Evolutionary conservation across 768 basidiomycete species (phyloP).

Genomic region (Naganishia friedmannii): DNA sequence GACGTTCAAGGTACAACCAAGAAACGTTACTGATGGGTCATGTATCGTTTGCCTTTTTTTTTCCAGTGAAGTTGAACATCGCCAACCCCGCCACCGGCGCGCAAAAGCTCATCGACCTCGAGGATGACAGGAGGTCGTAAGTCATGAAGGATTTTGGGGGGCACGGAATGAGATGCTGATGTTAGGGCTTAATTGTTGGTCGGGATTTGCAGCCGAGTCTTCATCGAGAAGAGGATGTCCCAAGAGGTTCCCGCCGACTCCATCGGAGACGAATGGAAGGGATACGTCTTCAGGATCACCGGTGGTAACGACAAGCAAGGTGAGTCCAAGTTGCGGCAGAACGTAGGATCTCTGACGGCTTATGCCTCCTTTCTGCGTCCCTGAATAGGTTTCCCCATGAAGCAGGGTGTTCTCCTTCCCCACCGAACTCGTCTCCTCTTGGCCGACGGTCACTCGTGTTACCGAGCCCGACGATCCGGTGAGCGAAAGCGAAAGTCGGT

Average conservation of each 20-base stretch:
- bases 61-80: constrained; percentile 91
- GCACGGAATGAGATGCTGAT: not conserved
- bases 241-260: constrained; percentile 90
- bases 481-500: constrained; percentile 98
- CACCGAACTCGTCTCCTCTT: constrained; percentile 91
- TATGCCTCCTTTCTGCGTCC: not conserved
- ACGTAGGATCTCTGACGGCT: not conserved
- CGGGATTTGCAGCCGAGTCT: constrained; percentile 67
- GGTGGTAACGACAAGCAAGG: constrained; percentile 80
- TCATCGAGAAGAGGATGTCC: constrained; percentile 95
- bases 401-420: constrained; percentile 95
- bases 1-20: not conserved
- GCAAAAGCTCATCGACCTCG: constrained; percentile 92
- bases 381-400: constrained; percentile 84
- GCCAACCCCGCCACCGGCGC: constrained; percentile 96
- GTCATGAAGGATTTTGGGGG: constrained; percentile 27
- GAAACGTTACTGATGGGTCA: not conserved
- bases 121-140: constrained; percentile 68
- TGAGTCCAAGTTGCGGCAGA: not conserved
- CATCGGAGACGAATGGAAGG: constrained; percentile 93
- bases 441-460: constrained; percentile 95
- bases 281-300: constrained; percentile 93
- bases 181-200: not conserved
- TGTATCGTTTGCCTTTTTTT: not conserved
- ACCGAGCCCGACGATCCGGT: constrained; percentile 82